phyloP scores from a whole-genome alignment of 1,139 yeast species.

The Trichomonascaceae sp. region DNA sequence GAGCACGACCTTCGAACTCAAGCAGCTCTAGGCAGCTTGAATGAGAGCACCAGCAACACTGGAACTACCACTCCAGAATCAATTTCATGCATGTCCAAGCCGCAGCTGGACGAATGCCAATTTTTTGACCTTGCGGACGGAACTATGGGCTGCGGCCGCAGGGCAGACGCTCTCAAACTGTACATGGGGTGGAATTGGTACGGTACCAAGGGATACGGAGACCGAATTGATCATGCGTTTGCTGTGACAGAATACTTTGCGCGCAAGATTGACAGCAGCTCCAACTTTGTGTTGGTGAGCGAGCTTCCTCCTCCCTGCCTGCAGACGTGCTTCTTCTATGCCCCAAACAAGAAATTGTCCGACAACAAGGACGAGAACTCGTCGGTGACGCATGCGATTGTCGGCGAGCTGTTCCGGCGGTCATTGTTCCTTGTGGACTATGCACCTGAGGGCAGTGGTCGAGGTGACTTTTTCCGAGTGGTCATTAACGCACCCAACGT shows the following conservation, averaged over 20 bases:
- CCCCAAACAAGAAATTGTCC: constrained; percentile 29
- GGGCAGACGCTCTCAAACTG: constrained; percentile 71
- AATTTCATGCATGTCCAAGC: too few relatives aligned
- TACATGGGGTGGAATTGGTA: constrained; percentile 75
- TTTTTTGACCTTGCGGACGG: constrained; percentile 75
- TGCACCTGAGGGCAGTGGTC: constrained; percentile 49
- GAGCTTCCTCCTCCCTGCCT: constrained; percentile 57
- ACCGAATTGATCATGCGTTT: constrained; percentile 62
- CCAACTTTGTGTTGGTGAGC: constrained; percentile 41
- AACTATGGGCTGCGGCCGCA: constrained; percentile 86
- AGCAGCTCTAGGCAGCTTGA: too few relatives aligned
- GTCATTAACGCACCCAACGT: constrained; percentile 63
- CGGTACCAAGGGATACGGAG: constrained; percentile 41
- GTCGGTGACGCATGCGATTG: constrained; percentile 47
- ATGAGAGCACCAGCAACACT: neutral
- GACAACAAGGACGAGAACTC: constrained; percentile 34
- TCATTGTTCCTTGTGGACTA: constrained; percentile 68
- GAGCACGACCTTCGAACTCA: too few relatives aligned
- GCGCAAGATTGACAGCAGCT: constrained; percentile 23
- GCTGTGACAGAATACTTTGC: constrained; percentile 51
- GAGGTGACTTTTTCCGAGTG: constrained; percentile 75
- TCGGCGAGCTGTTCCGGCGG: constrained; percentile 42
- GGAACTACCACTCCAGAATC: neutral
- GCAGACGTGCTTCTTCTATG: constrained; percentile 73
- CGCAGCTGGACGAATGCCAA: constrained; percentile 18